Base-by-base conservation (phyloP, 176 grass and related monocot genomes). In the Oryza longistaminata region DNA sequence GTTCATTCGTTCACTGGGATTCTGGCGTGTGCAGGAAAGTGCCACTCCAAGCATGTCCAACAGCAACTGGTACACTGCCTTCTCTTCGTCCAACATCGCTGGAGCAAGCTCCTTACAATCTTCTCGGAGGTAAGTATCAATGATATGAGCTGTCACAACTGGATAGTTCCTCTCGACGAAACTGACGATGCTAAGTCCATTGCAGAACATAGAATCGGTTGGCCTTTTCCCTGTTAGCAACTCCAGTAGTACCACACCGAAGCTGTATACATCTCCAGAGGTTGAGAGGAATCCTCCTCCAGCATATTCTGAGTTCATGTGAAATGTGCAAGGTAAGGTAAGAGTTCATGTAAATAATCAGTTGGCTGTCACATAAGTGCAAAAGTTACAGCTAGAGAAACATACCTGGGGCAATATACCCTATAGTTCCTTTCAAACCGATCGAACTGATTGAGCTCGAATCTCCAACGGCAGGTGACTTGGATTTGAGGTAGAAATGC, bases 371-470 rank as follows among this genome's bases (percentile, higher is more conserved):
- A 48, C 45, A 48, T 2, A 48, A 48, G 45, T 48, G 45, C 45
- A 14, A 48, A 48, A 48, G 11, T 48, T 48, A 48, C 45, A 48
- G 45, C 24, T 26, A 72, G 17, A 70, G 5, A 48, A 48, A 48
- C 9, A 69, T 71, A 91, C 90, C 90, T 72, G 85, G 89, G 71
- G 89, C 70, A 66, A 87, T 40, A 52, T 91, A 91, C 7, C 89
- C 85, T 76, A 91, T 85, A 25, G 86, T 70, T 22, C 90, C 90
- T 34, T 84, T 88, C 15, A 85, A 14, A 42, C 27, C 52, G 5
- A 70, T 50, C 10, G 71, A 19, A 22, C 64, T 73, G 24, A 31
- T 72, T 1, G 81, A 82, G 71, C 14, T 34, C 29, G 31, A 37
- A 39, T 70, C 5, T 70, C 33, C 67, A 9, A 25, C 2, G 6